A percentile compares a stretch with the other conserved stretches of the same genome.
phyloP scores from a whole-genome alignment of 441 rosid species.

The Populus tomentosa region DNA sequence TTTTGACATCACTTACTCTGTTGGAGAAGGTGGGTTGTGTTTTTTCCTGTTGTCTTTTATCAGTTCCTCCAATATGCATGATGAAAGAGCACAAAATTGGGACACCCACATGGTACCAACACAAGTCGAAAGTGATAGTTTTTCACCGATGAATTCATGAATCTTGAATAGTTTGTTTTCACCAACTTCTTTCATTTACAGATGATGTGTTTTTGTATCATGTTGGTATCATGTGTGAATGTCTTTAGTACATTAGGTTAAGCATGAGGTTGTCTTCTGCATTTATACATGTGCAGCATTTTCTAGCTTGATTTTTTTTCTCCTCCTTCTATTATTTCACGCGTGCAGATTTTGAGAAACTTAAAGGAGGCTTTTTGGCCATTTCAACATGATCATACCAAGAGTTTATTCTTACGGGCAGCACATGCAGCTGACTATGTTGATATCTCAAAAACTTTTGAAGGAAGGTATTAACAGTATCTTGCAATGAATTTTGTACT shows the following conservation, averaged over 20 bases:
- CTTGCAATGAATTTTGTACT: slow-evolving; percentile 1
- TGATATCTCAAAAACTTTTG: slow-evolving; percentile 31
- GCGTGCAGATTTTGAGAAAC: slow-evolving; percentile 45
- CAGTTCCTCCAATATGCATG: not conserved
- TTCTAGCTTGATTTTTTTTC: not conserved
- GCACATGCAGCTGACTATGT: slow-evolving; percentile 50
- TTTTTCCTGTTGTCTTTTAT: not conserved
- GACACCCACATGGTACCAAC: not conserved
- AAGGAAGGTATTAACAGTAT: slow-evolving; percentile 36
- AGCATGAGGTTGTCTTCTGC: not conserved
- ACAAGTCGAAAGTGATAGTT: not conserved
- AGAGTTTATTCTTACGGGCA: slow-evolving; percentile 55
- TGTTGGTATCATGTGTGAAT: not conserved
- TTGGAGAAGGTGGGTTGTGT: slow-evolving; percentile 38
- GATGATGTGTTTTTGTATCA: not conserved
- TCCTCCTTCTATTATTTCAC: not conserved
- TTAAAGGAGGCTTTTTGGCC: slow-evolving; percentile 73
- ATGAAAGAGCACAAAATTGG: not conserved
- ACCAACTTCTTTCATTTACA: not conserved
- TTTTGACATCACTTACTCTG: slow-evolving; percentile 45
- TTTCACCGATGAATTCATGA: not conserved
- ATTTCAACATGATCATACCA: slow-evolving; percentile 41
- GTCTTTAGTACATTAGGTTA: not conserved
- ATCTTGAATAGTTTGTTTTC: not conserved
- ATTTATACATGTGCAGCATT: not conserved